Conservation (phyloP, 2,329 filamentous ascomycete genomes). For the Echinosphaeria canescens region DNA sequence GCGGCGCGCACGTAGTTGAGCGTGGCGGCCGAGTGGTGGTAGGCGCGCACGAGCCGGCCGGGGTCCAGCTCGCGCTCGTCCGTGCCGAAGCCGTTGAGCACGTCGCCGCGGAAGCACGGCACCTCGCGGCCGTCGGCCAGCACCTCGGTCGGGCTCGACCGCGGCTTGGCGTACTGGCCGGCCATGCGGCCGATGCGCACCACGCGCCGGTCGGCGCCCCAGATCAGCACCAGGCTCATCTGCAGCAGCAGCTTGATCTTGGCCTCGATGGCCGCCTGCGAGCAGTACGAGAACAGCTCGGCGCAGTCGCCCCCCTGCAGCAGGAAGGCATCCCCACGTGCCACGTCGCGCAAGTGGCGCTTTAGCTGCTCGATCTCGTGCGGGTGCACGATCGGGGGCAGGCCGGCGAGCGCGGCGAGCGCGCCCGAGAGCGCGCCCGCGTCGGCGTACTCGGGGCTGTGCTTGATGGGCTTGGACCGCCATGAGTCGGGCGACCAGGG, state of each 20-base stretch:
- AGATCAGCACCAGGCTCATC: slow-evolving; percentile 92
- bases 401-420: slow-evolving; percentile 37
- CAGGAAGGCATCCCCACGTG: slow-evolving; percentile 75
- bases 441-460: slow-evolving; percentile 50
- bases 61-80: slow-evolving; percentile 69
- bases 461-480: slow-evolving; percentile 61
- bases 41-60: slow-evolving; percentile 65
- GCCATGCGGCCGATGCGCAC: slow-evolving; percentile 93
- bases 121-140: slow-evolving; percentile 63
- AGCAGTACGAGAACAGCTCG: slow-evolving; percentile 93
- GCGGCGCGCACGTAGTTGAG: slow-evolving; percentile 82
- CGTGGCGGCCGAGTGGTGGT: slow-evolving; percentile 88
- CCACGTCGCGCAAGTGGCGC: slow-evolving; percentile 62
- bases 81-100: slow-evolving; percentile 69
- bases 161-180: slow-evolving; percentile 91
- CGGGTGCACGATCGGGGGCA: slow-evolving; percentile 64
- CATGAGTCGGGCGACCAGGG: slow-evolving; percentile 44
- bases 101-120: slow-evolving; percentile 84
- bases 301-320: slow-evolving; percentile 95
- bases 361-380: slow-evolving; percentile 66
- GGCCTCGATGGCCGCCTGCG: slow-evolving; percentile 70
- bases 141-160: slow-evolving; percentile 71
- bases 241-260: slow-evolving; percentile 95
- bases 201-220: slow-evolving; percentile 62
- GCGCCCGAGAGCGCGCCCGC: slow-evolving; percentile 33